Conservation (phyloP, 805 yeast species). For the Ogataea paradorogensis region DNA sequence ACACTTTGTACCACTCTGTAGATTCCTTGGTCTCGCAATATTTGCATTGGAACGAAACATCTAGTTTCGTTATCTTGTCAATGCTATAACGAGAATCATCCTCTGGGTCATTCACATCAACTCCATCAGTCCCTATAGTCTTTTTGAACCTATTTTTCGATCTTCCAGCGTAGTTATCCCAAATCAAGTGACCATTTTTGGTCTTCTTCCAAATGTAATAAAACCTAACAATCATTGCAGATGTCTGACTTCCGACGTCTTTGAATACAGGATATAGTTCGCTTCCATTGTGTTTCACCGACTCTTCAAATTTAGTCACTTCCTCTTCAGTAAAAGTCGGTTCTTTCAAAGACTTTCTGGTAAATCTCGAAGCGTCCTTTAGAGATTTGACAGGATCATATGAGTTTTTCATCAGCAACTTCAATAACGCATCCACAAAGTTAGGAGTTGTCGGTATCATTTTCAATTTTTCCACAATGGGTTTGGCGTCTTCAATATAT, state of each 20-base stretch:
- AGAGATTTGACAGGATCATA: slow-evolving; percentile 55
- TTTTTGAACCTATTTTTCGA: slow-evolving; percentile 52
- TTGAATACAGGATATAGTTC: slow-evolving; percentile 73
- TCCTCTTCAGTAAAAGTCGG: slow-evolving; percentile 74
- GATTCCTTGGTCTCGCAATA: slow-evolving; percentile 62
- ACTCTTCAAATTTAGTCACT: slow-evolving; percentile 65
- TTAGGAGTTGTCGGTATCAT: slow-evolving; percentile 70
- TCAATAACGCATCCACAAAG: slow-evolving; percentile 71
- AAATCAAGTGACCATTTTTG: slow-evolving; percentile 63
- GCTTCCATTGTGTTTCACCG: slow-evolving; percentile 68
- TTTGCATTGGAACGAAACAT: slow-evolving; percentile 57
- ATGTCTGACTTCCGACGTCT: slow-evolving; percentile 69
- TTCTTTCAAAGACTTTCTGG: slow-evolving; percentile 62
- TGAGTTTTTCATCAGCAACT: slow-evolving; percentile 47
- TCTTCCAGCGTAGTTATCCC: slow-evolving; percentile 82
- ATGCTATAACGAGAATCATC: slow-evolving; percentile 73
- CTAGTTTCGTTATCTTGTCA: slow-evolving; percentile 41
- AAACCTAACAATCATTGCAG: slow-evolving; percentile 78
- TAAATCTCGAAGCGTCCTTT: slow-evolving; percentile 41
- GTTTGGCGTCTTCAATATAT: slow-evolving; percentile 54
- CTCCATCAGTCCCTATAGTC: slow-evolving; percentile 41
- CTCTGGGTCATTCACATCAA: slow-evolving; percentile 43
- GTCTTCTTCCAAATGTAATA: slow-evolving; percentile 94
- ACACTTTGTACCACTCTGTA: slow-evolving; percentile 65
- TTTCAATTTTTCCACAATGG: slow-evolving; percentile 53